Percentiles rank a stretch among this genome's conserved stretches.
phyloP scores from a whole-genome alignment of 2,329 filamentous ascomycete genomes.

The Pseudogymnoascus sp. region DNA sequence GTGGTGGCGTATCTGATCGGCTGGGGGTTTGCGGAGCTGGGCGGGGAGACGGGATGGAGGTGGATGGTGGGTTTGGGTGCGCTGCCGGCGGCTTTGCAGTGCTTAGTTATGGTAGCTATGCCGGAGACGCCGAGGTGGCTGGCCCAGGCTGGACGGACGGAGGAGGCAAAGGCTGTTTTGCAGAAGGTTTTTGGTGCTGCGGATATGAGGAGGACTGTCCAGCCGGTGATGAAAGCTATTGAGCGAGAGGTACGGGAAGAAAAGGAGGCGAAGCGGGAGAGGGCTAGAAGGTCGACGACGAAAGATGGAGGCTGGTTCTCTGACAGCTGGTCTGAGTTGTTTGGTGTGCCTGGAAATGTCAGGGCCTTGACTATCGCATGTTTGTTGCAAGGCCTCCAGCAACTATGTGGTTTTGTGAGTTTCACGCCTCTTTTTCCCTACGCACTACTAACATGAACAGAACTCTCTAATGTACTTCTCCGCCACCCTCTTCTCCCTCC shows the following conservation, averaged over 20 bases:
- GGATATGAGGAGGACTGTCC: conserved; percentile 41
- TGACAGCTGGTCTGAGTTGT: conserved; percentile 45
- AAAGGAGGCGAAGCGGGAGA: conserved; percentile 37
- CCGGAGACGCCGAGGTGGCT: conserved; percentile 89
- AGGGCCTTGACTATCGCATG: conserved; percentile 79
- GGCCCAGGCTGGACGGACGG: conserved; percentile 56
- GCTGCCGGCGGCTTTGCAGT: conserved; percentile 65
- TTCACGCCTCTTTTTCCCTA: conserved; percentile 3
- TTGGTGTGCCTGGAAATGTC: conserved; percentile 54
- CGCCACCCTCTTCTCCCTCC: conserved; percentile 68
- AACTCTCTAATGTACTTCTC: conserved; percentile 93
- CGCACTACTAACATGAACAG: conserved; percentile 28
- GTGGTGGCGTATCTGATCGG: conserved; percentile 82
- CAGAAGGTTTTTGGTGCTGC: conserved; percentile 51
- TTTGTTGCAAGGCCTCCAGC: conserved; percentile 77
- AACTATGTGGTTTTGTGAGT: conserved; percentile 74
- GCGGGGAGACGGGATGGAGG: conserved; percentile 60
- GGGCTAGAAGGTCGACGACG: conserved; percentile 17
- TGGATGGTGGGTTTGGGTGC: conserved; percentile 89
- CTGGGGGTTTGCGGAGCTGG: conserved; percentile 58
- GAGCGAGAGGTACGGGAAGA: conserved; percentile 69
- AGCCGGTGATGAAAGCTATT: conserved; percentile 58
- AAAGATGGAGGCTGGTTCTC: conserved; percentile 10
- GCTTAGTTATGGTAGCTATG: conserved; percentile 59
- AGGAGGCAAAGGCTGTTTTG: conserved; percentile 58